Evolutionary conservation across 768 basidiomycete genomes (phyloP).

Genomic region (Serendipita indica): DNA sequence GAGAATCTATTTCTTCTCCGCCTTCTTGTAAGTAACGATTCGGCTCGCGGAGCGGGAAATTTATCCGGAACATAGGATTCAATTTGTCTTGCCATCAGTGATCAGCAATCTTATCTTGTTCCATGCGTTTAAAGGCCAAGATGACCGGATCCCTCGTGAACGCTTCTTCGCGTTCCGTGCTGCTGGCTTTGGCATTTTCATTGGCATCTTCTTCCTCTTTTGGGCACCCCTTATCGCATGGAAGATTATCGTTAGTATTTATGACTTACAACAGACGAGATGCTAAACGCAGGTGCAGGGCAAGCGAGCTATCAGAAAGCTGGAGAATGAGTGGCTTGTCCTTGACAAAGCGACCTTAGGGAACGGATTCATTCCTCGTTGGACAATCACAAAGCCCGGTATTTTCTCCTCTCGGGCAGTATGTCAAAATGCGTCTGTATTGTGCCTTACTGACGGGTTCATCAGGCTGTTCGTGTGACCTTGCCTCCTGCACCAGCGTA

Average conservation of each 20-base stretch:
- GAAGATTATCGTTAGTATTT: constrained; percentile 30
- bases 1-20: neutral
- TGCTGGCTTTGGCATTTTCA: constrained; percentile 24
- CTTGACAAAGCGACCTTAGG: neutral
- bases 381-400: neutral
- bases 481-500: neutral
- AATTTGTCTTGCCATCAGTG: neutral
- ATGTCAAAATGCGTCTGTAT: neutral
- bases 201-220: constrained; percentile 28
- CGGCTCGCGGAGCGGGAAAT: neutral
- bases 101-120: neutral
- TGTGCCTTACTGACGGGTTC: neutral
- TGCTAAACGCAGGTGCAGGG: too few species aligned
- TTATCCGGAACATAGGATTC: neutral
- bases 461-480: neutral
- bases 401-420: constrained; percentile 1
- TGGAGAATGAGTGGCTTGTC: constrained; percentile 7
- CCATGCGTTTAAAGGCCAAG: neutral
- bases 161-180: constrained; percentile 25
- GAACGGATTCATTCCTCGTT: neutral
- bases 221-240: constrained; percentile 30
- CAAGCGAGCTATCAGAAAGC: neutral
- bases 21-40: neutral
- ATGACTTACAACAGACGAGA: too few species aligned
- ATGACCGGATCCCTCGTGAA: constrained; percentile 8